Evolutionary conservation across 1,284 basidiomycete genomes (phyloP).

Genomic region (Clitocybe nebularis): DNA sequence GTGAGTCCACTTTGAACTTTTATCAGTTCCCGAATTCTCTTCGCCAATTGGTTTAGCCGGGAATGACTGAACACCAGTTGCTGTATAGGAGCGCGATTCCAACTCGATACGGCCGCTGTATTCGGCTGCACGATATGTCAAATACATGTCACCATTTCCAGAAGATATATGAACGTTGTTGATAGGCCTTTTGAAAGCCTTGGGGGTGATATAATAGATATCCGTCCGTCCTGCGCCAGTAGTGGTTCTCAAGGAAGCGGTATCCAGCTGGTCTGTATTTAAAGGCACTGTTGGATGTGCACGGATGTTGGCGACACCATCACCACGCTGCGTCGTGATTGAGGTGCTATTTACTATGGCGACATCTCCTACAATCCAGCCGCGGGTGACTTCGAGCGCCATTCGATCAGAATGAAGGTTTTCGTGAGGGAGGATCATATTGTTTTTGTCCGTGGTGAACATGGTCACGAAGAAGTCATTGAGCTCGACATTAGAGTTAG

Average conservation of each 20-base stretch:
- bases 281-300: slow-evolving; percentile 36
- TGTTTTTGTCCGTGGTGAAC: slow-evolving; percentile 29
- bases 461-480: slow-evolving; percentile 43
- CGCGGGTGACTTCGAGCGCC: slow-evolving; percentile 42
- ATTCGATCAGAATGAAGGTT: slow-evolving; percentile 36
- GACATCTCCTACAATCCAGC: slow-evolving; percentile 59
- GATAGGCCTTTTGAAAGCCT: slow-evolving; percentile 41
- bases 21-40: slow-evolving; percentile 15
- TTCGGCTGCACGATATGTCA: slow-evolving; percentile 48
- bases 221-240: slow-evolving; percentile 50
- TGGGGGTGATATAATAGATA: slow-evolving; percentile 40
- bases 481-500: slow-evolving; percentile 37
- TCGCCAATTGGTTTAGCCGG: slow-evolving; percentile 8
- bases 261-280: slow-evolving; percentile 27
- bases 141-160: slow-evolving; percentile 47
- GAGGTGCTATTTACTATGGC: slow-evolving; percentile 37
- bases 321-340: slow-evolving; percentile 46
- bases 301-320: slow-evolving; percentile 46
- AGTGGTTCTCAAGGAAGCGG: slow-evolving; percentile 39
- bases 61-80: slow-evolving; percentile 27
- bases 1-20: slow-evolving; percentile 34
- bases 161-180: slow-evolving; percentile 42
- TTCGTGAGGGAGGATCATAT: slow-evolving; percentile 43
- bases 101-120: slow-evolving; percentile 48
- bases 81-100: slow-evolving; percentile 38